A percentile compares a stretch with the other conserved stretches of the same genome.
phyloP scores from a whole-genome alignment of 2,329 filamentous ascomycete genomes.

The Phialemonium atrogriseum region DNA sequence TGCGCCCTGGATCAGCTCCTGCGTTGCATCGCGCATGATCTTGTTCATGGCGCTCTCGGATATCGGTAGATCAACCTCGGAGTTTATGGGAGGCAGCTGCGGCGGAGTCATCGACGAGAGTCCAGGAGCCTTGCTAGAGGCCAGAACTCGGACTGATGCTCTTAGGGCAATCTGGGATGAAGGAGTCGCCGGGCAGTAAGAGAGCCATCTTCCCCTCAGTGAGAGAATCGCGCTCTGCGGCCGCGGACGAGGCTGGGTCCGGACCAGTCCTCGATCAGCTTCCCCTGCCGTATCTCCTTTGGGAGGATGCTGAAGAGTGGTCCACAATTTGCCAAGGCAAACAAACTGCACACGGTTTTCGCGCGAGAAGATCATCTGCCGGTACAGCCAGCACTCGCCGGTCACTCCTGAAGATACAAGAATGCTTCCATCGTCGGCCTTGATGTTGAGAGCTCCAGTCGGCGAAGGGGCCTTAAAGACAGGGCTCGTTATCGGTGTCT shows the following conservation, averaged over 20 bases:
- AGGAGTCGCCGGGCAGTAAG: constrained; percentile 65
- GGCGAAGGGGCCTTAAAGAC: constrained; percentile 62
- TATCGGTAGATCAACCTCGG: constrained; percentile 64
- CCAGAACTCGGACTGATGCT: constrained; percentile 52
- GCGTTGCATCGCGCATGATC: constrained; percentile 69
- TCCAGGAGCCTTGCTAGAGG: constrained; percentile 47
- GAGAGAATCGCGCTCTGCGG: constrained; percentile 58
- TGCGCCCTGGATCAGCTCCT: constrained; percentile 66
- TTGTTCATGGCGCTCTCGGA: constrained; percentile 66
- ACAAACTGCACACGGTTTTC: constrained; percentile 38
- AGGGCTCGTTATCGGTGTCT: constrained; percentile 50
- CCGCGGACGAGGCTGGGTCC: constrained; percentile 29
- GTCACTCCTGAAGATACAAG: constrained; percentile 72
- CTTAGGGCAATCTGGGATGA: constrained; percentile 63
- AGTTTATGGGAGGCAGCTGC: constrained; percentile 57
- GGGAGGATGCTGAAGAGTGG: constrained; percentile 60
- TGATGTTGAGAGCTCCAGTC: constrained; percentile 64
- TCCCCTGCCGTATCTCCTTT: constrained; percentile 41
- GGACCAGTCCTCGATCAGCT: constrained; percentile 28
- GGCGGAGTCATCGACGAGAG: constrained; percentile 56
- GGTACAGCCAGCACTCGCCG: constrained; percentile 79
- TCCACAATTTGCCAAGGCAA: constrained; percentile 90
- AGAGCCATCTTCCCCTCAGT: constrained; percentile 66
- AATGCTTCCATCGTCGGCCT: constrained; percentile 63
- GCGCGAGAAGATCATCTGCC: constrained; percentile 34